Conservation (phyloP, 2,329 filamentous ascomycete genomes). For the Zalaria obscura region DNA sequence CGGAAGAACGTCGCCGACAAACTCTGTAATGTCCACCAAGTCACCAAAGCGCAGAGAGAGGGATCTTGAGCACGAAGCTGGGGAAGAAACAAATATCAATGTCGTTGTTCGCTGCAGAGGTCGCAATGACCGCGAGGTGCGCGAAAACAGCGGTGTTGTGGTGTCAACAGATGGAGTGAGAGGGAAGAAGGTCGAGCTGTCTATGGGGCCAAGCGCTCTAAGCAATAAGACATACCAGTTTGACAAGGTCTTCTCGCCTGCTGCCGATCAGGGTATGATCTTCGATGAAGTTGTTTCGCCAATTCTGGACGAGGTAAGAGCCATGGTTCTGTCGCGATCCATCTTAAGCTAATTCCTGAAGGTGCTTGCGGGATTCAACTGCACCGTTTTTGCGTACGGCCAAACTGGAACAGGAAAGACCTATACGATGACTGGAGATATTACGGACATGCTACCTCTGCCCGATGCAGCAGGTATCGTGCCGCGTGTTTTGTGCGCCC, state of each 20-base stretch:
- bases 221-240: constrained; percentile 96
- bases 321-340: not conserved
- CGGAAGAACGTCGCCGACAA: constrained; percentile 49
- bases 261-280: constrained; percentile 83
- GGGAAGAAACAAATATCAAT: constrained; percentile 90
- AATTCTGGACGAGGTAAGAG: constrained; percentile 72
- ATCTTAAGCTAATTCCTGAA: constrained; percentile 22
- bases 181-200: constrained; percentile 69
- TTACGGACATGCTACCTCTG: constrained; percentile 77
- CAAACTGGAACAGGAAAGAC: constrained; percentile 98
- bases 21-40: constrained; percentile 27
- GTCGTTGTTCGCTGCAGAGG: constrained; percentile 92
- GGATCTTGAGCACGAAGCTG: constrained; percentile 56
- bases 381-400: constrained; percentile 96
- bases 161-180: constrained; percentile 78
- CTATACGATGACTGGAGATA: constrained; percentile 98
- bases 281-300: constrained; percentile 93
- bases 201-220: constrained; percentile 81
- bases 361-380: constrained; percentile 93
- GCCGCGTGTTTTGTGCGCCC: constrained; percentile 71
- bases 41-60: constrained; percentile 70
- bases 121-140: constrained; percentile 80
- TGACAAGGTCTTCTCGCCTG: constrained; percentile 91
- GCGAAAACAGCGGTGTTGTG: constrained; percentile 89
- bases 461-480: constrained; percentile 93